Percentiles rank a stretch among this genome's conserved stretches.
phyloP scores from a whole-genome alignment of 768 basidiomycete species.

The Boletus subcaerulescens region DNA sequence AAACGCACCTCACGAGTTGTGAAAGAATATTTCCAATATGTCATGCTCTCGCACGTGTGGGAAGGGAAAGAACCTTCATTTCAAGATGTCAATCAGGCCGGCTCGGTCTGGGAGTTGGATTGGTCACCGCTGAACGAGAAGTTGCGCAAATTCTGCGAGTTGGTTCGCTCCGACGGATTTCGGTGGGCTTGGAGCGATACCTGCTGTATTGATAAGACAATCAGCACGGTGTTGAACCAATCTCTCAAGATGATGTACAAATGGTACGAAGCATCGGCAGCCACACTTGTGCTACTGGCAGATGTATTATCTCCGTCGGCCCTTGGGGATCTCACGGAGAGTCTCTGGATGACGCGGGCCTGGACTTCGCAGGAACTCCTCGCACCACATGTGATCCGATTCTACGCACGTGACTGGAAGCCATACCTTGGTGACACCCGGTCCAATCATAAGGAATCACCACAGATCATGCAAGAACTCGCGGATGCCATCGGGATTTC shows the following conservation, averaged over 20 bases:
- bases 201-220: constrained; percentile 13
- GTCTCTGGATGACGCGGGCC: constrained; percentile 15
- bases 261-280: constrained; percentile 9
- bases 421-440: constrained; percentile 5
- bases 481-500: constrained; percentile 4
- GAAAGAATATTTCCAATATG: constrained; percentile 4
- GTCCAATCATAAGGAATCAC: constrained; percentile 10
- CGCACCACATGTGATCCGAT: constrained; percentile 4
- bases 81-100: constrained; percentile 1
- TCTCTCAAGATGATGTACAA: constrained; percentile 15
- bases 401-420: constrained; percentile 8
- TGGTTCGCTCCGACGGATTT: constrained; percentile 1
- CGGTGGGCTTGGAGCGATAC: constrained; percentile 16
- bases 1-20: background rate
- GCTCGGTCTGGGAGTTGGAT: constrained; percentile 4
- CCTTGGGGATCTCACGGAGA: background rate
- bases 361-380: constrained; percentile 19
- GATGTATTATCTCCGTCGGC: background rate
- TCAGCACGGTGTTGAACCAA: constrained; percentile 2
- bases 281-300: background rate
- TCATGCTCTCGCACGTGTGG: constrained; percentile 14
- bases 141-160: constrained; percentile 6
- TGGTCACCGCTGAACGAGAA: background rate
- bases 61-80: constrained; percentile 8
- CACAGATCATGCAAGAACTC: constrained; percentile 8